Percentiles rank a stretch among this genome's conserved stretches.
These are phyloP conservation scores for Picea abies DNA, from an alignment of 83 land plant genomes.

Conservation along the genomic window DNA sequence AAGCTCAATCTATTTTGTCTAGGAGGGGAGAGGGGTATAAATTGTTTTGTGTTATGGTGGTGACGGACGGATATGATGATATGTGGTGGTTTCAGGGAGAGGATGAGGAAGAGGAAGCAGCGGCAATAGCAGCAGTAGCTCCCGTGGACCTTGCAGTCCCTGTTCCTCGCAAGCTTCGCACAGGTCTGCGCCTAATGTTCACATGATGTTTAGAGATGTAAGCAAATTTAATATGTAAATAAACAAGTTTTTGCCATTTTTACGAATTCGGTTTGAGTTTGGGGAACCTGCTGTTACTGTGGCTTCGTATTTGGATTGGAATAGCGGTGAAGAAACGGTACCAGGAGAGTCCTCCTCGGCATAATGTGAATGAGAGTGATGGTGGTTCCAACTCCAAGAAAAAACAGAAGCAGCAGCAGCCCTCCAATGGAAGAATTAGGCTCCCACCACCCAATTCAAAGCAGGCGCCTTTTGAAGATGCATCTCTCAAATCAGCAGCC, in stretches of 20 bases:
- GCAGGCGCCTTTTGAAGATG: neutral
- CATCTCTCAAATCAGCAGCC: neutral
- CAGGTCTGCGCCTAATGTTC: constrained; percentile 6
- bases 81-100: neutral
- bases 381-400: too few species aligned
- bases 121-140: too few species aligned
- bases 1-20: neutral
- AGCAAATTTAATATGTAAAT: neutral
- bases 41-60: neutral
- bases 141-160: neutral
- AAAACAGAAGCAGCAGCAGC: neutral
- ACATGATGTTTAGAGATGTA: constrained; percentile 2
- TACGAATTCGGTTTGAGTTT: neutral
- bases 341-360: neutral
- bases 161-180: constrained; percentile 5
- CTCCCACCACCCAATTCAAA: constrained; percentile 1
- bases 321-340: neutral
- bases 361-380: neutral
- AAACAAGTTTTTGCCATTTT: neutral
- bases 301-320: neutral
- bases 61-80: neutral
- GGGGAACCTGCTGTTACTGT: neutral
- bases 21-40: neutral
- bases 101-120: neutral
- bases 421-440: neutral